phyloP scores from a whole-genome alignment of 106 monocot species.

The Amphibolis antarctica region DNA sequence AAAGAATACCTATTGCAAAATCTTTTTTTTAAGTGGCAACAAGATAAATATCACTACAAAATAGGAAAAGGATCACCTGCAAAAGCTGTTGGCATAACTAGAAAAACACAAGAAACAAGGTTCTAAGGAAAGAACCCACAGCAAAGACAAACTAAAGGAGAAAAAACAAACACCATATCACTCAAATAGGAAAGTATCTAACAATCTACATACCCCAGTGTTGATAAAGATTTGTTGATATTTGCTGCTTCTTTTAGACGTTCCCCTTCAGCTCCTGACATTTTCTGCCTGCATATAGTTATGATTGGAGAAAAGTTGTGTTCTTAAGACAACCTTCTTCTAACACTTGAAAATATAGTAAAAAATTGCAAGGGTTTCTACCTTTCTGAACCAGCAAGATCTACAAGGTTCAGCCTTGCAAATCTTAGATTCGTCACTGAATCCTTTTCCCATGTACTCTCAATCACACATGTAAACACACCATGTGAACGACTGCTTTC shows the following conservation, averaged over 20 bases:
- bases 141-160: no score
- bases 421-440: constrained; percentile 53
- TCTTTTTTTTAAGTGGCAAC: no score
- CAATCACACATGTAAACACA: constrained; percentile 92
- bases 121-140: no score
- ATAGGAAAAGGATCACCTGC: no score
- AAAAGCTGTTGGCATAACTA: no score
- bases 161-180: no score
- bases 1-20: no score
- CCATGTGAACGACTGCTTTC: constrained; percentile 96
- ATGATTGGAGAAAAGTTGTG: neutral
- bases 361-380: constrained; percentile 6
- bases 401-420: constrained; percentile 90
- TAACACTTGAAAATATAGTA: neutral
- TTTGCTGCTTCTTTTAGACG: constrained; percentile 84
- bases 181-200: neutral
- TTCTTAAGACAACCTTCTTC: neutral
- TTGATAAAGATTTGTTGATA: constrained; percentile 96
- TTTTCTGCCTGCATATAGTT: constrained; percentile 49
- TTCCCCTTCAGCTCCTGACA: constrained; percentile 92
- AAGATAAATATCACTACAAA: no score
- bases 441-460: constrained; percentile 85
- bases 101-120: no score
- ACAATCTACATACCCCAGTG: constrained; percentile 55
- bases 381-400: constrained; percentile 97